phyloP scores from a whole-genome alignment of 768 basidiomycete species.

The Royoungia palumana region DNA sequence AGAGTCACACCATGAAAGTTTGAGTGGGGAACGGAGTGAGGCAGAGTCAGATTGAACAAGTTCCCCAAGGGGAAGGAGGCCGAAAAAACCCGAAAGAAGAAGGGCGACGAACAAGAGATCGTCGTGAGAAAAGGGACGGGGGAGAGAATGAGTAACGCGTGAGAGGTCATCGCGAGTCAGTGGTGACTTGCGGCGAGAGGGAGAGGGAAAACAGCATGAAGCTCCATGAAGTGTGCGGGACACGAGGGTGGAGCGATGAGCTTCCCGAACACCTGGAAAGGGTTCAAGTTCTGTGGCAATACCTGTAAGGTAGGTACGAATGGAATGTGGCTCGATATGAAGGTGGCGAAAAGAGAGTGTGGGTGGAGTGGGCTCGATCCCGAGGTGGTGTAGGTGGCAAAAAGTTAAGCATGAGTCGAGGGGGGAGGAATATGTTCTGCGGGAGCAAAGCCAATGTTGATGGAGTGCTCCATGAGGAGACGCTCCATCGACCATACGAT shows the following conservation, averaged over 20 bases:
- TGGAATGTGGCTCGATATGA: neutral
- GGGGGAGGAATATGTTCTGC: neutral
- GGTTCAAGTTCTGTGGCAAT: neutral
- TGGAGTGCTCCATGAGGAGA: slow-evolving; percentile 12
- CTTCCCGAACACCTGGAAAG: neutral
- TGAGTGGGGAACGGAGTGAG: no score
- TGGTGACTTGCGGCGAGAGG: neutral
- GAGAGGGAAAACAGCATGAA: neutral
- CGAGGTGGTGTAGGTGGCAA: neutral
- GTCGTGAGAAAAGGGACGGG: neutral
- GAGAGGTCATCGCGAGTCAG: neutral
- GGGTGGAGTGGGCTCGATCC: neutral
- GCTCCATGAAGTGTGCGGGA: neutral
- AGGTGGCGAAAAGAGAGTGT: neutral
- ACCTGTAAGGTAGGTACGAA: neutral
- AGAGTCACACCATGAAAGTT: no score
- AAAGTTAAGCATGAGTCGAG: neutral
- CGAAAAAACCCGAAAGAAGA: neutral
- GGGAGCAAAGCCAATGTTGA: neutral
- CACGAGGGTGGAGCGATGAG: neutral
- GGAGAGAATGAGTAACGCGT: neutral
- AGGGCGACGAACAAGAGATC: neutral
- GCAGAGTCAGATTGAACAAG: slow-evolving; percentile 35
- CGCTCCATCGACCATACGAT: slow-evolving; percentile 10
- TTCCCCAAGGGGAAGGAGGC: slow-evolving; percentile 22